These are phyloP conservation scores for Neoascochyta sp. DNA, from an alignment of 2,329 filamentous ascomycete species.

Conservation along the genomic window DNA sequence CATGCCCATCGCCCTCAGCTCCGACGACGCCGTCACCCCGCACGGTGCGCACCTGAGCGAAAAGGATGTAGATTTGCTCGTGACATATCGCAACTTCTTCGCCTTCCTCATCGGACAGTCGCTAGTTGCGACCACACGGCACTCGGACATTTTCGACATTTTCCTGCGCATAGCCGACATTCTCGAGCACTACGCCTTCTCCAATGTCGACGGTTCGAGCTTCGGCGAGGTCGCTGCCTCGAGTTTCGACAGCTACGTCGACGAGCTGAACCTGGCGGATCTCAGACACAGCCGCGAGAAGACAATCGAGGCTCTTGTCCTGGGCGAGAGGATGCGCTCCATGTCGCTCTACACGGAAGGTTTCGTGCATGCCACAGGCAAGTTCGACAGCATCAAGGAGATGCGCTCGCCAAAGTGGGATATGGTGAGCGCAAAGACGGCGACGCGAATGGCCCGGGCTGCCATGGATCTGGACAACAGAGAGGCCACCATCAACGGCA, in stretches of 20 bases:
- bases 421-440: slow-evolving; percentile 66
- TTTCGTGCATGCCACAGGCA: slow-evolving; percentile 86
- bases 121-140: slow-evolving; percentile 55
- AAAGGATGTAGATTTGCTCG: slow-evolving; percentile 55
- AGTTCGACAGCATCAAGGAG: slow-evolving; percentile 69
- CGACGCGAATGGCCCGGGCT: slow-evolving; percentile 76
- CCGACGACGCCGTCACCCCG: slow-evolving; percentile 42
- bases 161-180: slow-evolving; percentile 60
- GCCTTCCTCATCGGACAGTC: slow-evolving; percentile 61
- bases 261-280: slow-evolving; percentile 73
- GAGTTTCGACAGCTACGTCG: slow-evolving; percentile 71
- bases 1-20: slow-evolving; percentile 55
- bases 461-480: slow-evolving; percentile 74
- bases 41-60: slow-evolving; percentile 32
- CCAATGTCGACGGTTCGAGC: slow-evolving; percentile 60
- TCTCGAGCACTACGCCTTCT: slow-evolving; percentile 57
- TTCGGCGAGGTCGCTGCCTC: slow-evolving; percentile 59
- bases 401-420: slow-evolving; percentile 66
- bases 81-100: slow-evolving; percentile 61
- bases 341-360: slow-evolving; percentile 83
- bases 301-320: slow-evolving; percentile 81
- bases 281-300: slow-evolving; percentile 79
- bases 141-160: slow-evolving; percentile 55
- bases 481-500: slow-evolving; percentile 64
- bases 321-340: slow-evolving; percentile 83